Percentiles rank a stretch among this genome's conserved stretches.
phyloP scores from a whole-genome alignment of 1,139 yeast species.

The Sporopachydermia cereana region DNA sequence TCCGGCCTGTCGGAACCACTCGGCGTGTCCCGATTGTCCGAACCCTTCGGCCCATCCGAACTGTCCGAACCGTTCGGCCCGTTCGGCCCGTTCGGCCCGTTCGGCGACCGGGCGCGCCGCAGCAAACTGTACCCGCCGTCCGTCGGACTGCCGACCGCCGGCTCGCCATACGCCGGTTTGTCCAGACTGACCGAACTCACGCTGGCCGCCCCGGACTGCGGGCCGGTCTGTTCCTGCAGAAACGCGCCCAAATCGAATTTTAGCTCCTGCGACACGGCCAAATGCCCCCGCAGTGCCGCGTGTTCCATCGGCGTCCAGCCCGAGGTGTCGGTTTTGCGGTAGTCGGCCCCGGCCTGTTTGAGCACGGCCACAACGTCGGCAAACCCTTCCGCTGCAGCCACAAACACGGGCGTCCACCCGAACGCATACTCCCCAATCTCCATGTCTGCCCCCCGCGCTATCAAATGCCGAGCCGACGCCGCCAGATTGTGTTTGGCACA shows the following conservation, averaged over 20 bases:
- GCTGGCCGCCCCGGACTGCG: neutral
- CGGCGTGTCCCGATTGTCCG: neutral
- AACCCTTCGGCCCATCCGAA: too few relatives aligned
- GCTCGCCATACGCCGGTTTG: neutral
- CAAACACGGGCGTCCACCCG: slow-evolving; percentile 93
- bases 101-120: neutral
- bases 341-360: slow-evolving; percentile 40
- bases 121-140: neutral
- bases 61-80: neutral
- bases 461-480: slow-evolving; percentile 43
- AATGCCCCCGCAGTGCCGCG: slow-evolving; percentile 84
- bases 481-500: slow-evolving; percentile 57
- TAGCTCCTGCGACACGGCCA: slow-evolving; percentile 52
- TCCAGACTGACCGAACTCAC: neutral
- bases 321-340: slow-evolving; percentile 57
- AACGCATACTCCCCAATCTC: slow-evolving; percentile 70
- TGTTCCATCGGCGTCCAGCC: slow-evolving; percentile 99
- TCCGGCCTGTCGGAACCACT: neutral
- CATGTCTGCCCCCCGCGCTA: slow-evolving; percentile 51
- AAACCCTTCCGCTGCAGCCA: slow-evolving; percentile 83
- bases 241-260: slow-evolving; percentile 28
- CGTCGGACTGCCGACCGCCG: neutral
- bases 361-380: slow-evolving; percentile 44
- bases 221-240: slow-evolving; percentile 6
- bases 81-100: neutral